Base-by-base conservation (phyloP, 2,329 filamentous ascomycete genomes). In the Neonectria neomacrospora region DNA sequence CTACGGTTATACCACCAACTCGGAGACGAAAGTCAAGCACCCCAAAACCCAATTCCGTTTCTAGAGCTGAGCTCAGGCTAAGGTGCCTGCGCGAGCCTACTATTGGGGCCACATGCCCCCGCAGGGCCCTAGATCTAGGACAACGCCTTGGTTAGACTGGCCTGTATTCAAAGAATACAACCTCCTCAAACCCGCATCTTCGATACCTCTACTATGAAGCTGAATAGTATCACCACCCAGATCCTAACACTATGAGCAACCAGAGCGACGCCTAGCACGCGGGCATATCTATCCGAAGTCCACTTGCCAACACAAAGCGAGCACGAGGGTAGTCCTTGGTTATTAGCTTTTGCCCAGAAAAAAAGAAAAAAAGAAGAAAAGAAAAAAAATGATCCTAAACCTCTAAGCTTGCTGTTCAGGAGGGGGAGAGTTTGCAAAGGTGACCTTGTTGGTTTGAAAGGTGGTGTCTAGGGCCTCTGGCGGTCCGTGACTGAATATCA, bases 401-500 rank as follows among this genome's bases (percentile, higher is more conserved):
- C n/a, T 42, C 39, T 42, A 42, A 42, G 39, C n/a, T 12, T 42
- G 39, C 18, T 52, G 28, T 52, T 10, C 12, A 52, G 6, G 28
- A 37, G 3, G 30, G 10, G 30, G 10, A 9, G 30, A 32, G 30
- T 32, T 11, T 32, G 11, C 32, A 34, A 34, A 5, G 5, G 11
- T 34, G 32, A 39, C 50, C 7, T 30, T 30, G 39, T 56, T 34
- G 10, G 39, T 26, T 47, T 56, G 41, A 28, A 37, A 53, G 30
- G 50, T 53, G 30, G 50, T 53, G 16, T 53, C 50, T 53, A 30
- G 50, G 28, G 32, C 50, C 30, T 53, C 20, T 22, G 53, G 53
- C 39, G 26, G 20, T 42, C 12, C 16, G 22, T 56, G 54, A 22
- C 54, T 56, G 30, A 56, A 56, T 34, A 56, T 56, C n/a, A 26